Conservation (phyloP, 2,329 filamentous ascomycete genomes). For the Trichothecium roseum region DNA sequence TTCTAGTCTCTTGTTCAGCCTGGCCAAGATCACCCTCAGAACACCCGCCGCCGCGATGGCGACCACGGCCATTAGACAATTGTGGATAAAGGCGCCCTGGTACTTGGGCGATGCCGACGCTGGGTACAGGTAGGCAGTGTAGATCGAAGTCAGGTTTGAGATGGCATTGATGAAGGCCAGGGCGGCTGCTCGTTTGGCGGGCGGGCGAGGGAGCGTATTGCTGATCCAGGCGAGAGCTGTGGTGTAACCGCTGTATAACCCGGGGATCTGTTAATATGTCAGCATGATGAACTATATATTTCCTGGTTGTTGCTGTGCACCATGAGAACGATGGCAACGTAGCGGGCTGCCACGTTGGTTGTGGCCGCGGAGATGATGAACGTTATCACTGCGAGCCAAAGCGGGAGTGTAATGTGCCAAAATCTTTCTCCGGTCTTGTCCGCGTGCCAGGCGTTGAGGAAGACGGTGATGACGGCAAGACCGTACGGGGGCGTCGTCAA, state of each 20-base stretch:
- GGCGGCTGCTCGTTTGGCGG: slow-evolving; percentile 59
- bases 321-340: slow-evolving; percentile 66
- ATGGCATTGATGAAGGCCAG: slow-evolving; percentile 64
- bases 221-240: slow-evolving; percentile 65
- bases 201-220: slow-evolving; percentile 64
- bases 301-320: slow-evolving; percentile 10
- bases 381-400: slow-evolving; percentile 49
- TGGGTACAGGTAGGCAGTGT: slow-evolving; percentile 53
- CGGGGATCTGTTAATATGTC: slow-evolving; percentile 28
- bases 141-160: slow-evolving; percentile 22
- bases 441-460: slow-evolving; percentile 58
- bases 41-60: slow-evolving; percentile 53
- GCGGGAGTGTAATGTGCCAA: slow-evolving; percentile 53
- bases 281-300: slow-evolving; percentile 1
- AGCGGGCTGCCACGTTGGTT: slow-evolving; percentile 48
- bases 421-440: slow-evolving; percentile 63
- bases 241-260: slow-evolving; percentile 56
- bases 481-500: slow-evolving; percentile 13
- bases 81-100: slow-evolving; percentile 54
- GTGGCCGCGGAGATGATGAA: slow-evolving; percentile 62
- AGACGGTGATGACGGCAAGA: slow-evolving; percentile 32
- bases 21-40: slow-evolving; percentile 51
- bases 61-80: slow-evolving; percentile 53
- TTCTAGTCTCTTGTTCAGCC: slow-evolving; percentile 44
- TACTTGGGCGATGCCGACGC: slow-evolving; percentile 31